Conservation (phyloP, 2,329 filamentous ascomycete genomes). For the Clonostachys rosea region DNA sequence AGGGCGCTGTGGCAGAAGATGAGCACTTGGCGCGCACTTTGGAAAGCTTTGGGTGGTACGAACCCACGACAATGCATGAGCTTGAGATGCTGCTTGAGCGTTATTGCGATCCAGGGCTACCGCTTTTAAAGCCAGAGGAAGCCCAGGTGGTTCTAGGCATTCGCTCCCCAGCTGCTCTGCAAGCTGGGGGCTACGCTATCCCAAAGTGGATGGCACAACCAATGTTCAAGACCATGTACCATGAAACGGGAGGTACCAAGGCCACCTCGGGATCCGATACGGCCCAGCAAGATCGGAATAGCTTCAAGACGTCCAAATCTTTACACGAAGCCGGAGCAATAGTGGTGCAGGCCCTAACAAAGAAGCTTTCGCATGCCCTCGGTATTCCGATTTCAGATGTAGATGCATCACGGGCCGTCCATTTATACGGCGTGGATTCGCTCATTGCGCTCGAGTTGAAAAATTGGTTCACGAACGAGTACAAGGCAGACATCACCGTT, state of each 20-base stretch:
- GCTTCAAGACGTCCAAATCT: too few relatives aligned
- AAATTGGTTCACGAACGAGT: slow-evolving; percentile 14
- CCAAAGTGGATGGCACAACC: too few relatives aligned
- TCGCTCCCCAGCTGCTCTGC: not conserved
- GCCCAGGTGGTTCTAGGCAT: not conserved
- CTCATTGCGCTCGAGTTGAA: slow-evolving; percentile 14
- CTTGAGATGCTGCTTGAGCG: not conserved
- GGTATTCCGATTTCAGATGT: slow-evolving; percentile 10
- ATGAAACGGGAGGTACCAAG: not conserved
- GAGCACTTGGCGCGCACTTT: not conserved
- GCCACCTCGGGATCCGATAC: too few relatives aligned
- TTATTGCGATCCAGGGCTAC: not conserved
- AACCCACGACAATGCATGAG: too few relatives aligned
- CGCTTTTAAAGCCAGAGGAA: not conserved
- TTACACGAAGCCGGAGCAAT: too few relatives aligned
- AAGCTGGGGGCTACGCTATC: too few relatives aligned
- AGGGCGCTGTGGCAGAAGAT: slow-evolving; percentile 14
- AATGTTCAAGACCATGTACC: too few relatives aligned
- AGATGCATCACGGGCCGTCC: slow-evolving; percentile 5
- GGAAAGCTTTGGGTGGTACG: too few relatives aligned
- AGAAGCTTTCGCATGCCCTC: slow-evolving; percentile 12
- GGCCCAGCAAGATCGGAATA: too few relatives aligned
- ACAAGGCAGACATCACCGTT: not conserved
- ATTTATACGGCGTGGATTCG: slow-evolving; percentile 11
- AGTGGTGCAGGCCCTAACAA: not conserved